Evolutionary conservation across 495 filamentous ascomycete species (phyloP), one percentile per base, ranked within the genome.

Genomic region (Aspergillus hancockii): DNA sequence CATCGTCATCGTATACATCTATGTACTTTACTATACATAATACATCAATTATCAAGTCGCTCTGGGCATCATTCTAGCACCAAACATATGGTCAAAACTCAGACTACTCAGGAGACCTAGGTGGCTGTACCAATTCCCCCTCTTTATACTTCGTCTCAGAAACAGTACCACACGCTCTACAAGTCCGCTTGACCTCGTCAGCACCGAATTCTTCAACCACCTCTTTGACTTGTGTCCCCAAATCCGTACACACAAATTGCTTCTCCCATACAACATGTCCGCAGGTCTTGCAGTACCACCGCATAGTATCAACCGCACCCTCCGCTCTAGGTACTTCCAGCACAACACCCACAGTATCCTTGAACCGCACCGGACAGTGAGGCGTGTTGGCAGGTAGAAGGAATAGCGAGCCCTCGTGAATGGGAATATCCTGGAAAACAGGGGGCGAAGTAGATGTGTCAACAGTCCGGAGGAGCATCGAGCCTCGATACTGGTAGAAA

Each of bases 171-270:
- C 94, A 98, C 16, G 78, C 80, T 64, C 81, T 81, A 75, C 94
- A 98, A 60, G 76, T 89, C 73, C 95, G 83, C 73, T 81, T 84
- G 63, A 85, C 83, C 59, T 87, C 83, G 65, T 86, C 85, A 3
- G 74, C 83, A 65, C 85, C 89, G 70, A 97, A 97, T 47, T 75
- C 81, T 68, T 96, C 86, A 31, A 98, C 93, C 7, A 93, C 95
- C 56, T 82, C 87, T 81, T 97, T 98, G 58, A 98, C 92, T 81
- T 98, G 94, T 43, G 91, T 96, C n/a, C 94, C 94, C 52, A 98
- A 72, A 73, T 98, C 89, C 46, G 88, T 92, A 67, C 92, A 96
- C 66, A 93, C 85, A 70, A 98, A 98, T 7, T 80, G 75, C 40
- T 87, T 88, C 78, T 98, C 93, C 74, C 93, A 86, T 4, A 98